Evolutionary conservation across 345 rosid genomes (phyloP), one percentile per base, ranked within the genome.

Genomic region (Aquilaria malaccensis): DNA sequence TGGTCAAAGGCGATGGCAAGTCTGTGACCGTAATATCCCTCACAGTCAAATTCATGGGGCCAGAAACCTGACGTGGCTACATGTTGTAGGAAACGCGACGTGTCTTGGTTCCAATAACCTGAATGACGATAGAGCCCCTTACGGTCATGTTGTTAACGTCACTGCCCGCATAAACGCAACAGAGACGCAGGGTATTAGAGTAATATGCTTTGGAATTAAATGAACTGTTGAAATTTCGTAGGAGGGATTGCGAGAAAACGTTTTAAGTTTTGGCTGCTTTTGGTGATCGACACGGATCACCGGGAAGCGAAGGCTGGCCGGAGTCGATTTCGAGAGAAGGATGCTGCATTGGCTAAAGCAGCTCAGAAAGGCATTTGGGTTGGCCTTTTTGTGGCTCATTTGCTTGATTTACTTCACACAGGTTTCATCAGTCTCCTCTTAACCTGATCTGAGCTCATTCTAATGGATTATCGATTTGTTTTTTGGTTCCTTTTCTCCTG

Each of bases 361-460:
- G 80, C 63, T 93, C 80, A 74, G 63, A 67, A 76, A 72, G 56
- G 83, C 87, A 56, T 90, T 87, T 52, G 97, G 96, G 3, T 65
- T 81, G 68, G 72, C 98, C 15, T 93, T 93, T 84, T 59, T 89
- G 33, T 93, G 97, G 98, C 89, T 93, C 29, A 73, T 93, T 68
- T 93, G 96, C 75, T 80, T 87, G 79, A 81, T 93, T 65, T 89
- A 93, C 77, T 93, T 89, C 76, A 89, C 96, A 13, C 98, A 93
- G 97, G 97, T 81, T 55, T 57, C 54, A 7, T 11, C 22, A n/a
- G 55, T 45, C 45, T 52, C 30, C 49, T 45, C 30, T 46, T 37
- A 37, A 37, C 5, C 66, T 37, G 43, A 37, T 46, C 50, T 68
- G 4, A 2, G 43, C 43, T 37, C 43, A 37, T 37, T 37, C 43